Percentiles rank a stretch among this genome's conserved stretches.
phyloP scores from a whole-genome alignment of 139 green algal genomes.

The Trebouxia sp. region DNA sequence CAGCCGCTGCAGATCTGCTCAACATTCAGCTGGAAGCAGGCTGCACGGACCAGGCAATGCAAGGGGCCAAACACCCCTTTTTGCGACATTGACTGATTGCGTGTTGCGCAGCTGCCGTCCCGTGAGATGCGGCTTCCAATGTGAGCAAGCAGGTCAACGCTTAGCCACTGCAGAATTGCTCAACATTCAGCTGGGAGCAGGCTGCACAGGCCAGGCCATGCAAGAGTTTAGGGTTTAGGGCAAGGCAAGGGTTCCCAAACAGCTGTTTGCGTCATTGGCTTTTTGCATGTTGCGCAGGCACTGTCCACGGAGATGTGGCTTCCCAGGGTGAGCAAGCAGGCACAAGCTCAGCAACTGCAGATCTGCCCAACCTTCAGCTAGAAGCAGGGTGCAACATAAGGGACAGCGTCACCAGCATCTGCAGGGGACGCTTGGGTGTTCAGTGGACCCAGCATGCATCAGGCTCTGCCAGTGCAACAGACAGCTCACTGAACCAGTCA shows the following conservation, averaged over 20 bases:
- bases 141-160: too few species aligned
- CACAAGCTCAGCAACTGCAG: background rate
- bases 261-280: background rate
- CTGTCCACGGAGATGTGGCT: background rate
- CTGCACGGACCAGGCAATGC: too few species aligned
- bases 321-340: background rate
- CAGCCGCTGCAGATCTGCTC: too few species aligned
- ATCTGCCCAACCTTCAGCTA: background rate
- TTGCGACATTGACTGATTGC: too few species aligned
- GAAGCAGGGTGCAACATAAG: conserved; percentile 3
- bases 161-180: too few species aligned
- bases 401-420: background rate
- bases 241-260: too few species aligned
- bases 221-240: background rate
- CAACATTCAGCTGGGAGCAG: too few species aligned
- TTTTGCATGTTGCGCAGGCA: background rate
- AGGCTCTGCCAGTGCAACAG: background rate
- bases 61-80: too few species aligned
- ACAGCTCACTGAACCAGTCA: too few species aligned
- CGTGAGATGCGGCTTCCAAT: too few species aligned
- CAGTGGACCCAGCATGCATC: background rate
- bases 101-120: too few species aligned
- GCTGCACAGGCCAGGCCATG: background rate
- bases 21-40: too few species aligned
- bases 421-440: background rate